Evolutionary conservation across 1,284 basidiomycete species (phyloP).

Genomic region (Gymnopus androsaceus): DNA sequence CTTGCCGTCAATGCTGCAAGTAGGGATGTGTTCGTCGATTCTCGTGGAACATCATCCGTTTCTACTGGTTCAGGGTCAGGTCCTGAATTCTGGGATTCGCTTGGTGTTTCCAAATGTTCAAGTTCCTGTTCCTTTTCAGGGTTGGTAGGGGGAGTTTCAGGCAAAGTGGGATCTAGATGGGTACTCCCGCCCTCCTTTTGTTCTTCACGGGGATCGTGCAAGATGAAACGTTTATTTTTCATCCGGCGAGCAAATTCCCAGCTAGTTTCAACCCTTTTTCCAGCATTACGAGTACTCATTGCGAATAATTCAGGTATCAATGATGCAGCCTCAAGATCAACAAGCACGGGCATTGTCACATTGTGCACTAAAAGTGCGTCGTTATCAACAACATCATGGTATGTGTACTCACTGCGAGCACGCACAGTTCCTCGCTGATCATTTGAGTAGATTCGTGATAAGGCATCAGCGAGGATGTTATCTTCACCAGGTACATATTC

Average conservation of each 20-base stretch:
- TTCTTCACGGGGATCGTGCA: neutral
- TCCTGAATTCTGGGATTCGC: too few species aligned
- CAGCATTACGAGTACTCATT: neutral
- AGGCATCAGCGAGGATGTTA: conserved; percentile 19
- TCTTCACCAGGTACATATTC: conserved; percentile 17
- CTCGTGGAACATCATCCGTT: neutral
- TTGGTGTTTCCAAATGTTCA: too few species aligned
- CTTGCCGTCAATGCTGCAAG: conserved; percentile 3
- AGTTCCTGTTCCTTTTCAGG: neutral
- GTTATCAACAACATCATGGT: too few species aligned
- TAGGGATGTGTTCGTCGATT: neutral
- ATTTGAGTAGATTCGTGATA: conserved; percentile 22
- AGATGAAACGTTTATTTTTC: neutral
- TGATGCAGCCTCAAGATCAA: too few species aligned
- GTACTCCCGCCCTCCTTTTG: conserved; percentile 17
- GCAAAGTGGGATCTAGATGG: neutral
- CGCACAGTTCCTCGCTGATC: conserved; percentile 23
- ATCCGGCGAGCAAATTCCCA: conserved; percentile 6
- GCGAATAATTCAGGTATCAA: neutral
- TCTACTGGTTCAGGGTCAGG: neutral
- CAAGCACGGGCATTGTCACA: too few species aligned
- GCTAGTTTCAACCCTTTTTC: neutral
- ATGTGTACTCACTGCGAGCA: too few species aligned
- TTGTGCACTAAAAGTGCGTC: too few species aligned
- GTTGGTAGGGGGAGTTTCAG: neutral